These are phyloP conservation scores for Fusarium albidum DNA, from an alignment of 2,329 filamentous ascomycete genomes.

Conservation along the genomic window DNA sequence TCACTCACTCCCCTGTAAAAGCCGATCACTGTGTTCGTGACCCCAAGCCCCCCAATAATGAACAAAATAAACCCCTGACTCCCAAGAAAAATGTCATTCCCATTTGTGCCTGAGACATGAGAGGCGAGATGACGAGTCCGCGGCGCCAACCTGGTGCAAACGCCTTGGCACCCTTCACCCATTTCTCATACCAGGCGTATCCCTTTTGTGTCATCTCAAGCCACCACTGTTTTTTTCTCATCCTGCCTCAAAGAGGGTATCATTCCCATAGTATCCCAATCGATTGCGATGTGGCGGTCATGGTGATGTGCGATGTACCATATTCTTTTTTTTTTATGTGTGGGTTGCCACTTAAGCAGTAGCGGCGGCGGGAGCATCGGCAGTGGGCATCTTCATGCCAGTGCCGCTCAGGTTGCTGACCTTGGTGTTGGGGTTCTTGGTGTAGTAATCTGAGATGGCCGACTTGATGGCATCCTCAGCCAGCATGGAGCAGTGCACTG, in stretches of 20 bases:
- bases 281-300: conserved; percentile 10
- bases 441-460: conserved; percentile 89
- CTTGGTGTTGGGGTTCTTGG: conserved; percentile 81
- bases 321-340: conserved; percentile 19
- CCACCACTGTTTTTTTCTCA: conserved; percentile 24
- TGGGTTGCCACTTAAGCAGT: conserved; percentile 35
- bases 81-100: conserved; percentile 26
- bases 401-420: conserved; percentile 81
- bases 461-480: conserved; percentile 93
- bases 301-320: conserved; percentile 13
- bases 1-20: conserved; percentile 16
- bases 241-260: conserved; percentile 39
- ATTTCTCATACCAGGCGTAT: conserved; percentile 11
- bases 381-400: conserved; percentile 69
- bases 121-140: conserved; percentile 15
- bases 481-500: conserved; percentile 91
- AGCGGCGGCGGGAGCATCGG: conserved; percentile 50
- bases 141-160: conserved; percentile 23
- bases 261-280: conserved; percentile 36
- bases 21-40: conserved; percentile 17
- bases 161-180: conserved; percentile 16
- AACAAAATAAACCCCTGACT: conserved; percentile 39
- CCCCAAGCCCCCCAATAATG: conserved; percentile 14
- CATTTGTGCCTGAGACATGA: conserved; percentile 24
- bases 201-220: conserved; percentile 13